Base-by-base conservation (phyloP, 139 green algal genomes). In the Pleodorina starrii region DNA sequence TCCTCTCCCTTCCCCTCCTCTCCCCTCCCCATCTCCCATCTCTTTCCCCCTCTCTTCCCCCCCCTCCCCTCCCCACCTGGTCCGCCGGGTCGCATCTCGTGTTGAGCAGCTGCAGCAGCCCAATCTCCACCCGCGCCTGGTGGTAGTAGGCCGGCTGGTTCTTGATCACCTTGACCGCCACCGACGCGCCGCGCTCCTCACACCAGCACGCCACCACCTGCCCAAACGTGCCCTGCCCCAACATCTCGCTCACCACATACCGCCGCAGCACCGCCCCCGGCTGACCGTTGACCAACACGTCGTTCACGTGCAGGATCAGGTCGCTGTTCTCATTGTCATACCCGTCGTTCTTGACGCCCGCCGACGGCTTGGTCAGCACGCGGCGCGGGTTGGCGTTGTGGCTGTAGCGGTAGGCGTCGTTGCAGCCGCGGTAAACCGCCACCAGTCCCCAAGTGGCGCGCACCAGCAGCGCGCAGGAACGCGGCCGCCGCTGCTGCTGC, bases 61-160 rank as follows among this genome's bases (percentile, higher is more conserved):
- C 40, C 40, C 40, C 7, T 36, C 72, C 9, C 27, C 3, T 12
- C 74, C 46, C 44, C 44, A 82, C 74, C 74, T 82, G 35, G 90
- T 98, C 96, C 9, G 92, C 72, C 0, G 94, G 93, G 91, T 99
- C 98, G 36, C 91, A 98, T 5, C 92, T 89, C 2, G 89, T 93
- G 92, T 99, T 99, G 59, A 99, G 96, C 76, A 98, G 94, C 88
- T 98, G 95, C 86, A 99, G 94, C 42, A 99, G 95, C 59, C 96
- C 96, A 36, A 99, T 94, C 91, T 94, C 91, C 59, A 94, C 91
- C 19, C 94, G 89, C 0, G 91, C 95, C 92, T 99, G 97, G 83
- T 98, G 95, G 90, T 96, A 98, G 93, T 99, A 99, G 10, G 98
- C 98, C 0, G 95, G 92, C 93, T 99, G 98, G 91, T 99, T 99